Base-by-base conservation (phyloP, 805 yeast species). In the Candida sakaeoensis region DNA sequence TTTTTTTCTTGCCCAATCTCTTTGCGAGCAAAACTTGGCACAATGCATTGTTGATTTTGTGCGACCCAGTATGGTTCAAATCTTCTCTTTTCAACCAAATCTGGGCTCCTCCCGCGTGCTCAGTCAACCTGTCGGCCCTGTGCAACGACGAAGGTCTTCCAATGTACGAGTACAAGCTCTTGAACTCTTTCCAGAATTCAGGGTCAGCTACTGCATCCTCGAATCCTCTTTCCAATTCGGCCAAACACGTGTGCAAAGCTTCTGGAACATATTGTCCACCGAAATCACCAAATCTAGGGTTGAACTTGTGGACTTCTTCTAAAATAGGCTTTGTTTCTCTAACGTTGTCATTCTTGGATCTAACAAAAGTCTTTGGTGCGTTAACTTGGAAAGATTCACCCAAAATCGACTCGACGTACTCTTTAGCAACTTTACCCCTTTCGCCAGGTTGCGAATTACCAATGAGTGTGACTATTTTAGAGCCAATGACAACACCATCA, bases 241-340 rank as follows among this genome's bases (percentile, higher is more conserved):
- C 77, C 52, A 93, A 74, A 70, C 98, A 91, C 32, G 95, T 78
- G 65, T 90, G 91, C 55, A 93, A 70, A 16, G 95, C 87, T 70
- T 93, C 99, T 28, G 99, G 99, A 29, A 93, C 99, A 58, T 88
- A 93, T 69, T 93, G 99, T 44, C 99, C 99, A 60, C 99, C 99
- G 58, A 88, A 95, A 36, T 80, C 89, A 55, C 98, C 99, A 54
- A 91, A 91, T 47, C 84, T 74, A 42, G 91, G 83, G 50, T 80
- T 75, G 58, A 76, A 85, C 46, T 78, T 75, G 57, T 85, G 93
- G 4, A 48, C 44, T 60, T 84, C 93, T 42, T 70, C 70, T 47
- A 69, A 65, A 7, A 64, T 50, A 12, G 68, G 61, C 10, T 56
- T 49, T 31, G 70, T 63, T 37, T 65, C 69, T 36, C 58, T 67